Evolutionary conservation across 345 rosid genomes (phyloP).

Genomic region (Ailanthus altissimus): DNA sequence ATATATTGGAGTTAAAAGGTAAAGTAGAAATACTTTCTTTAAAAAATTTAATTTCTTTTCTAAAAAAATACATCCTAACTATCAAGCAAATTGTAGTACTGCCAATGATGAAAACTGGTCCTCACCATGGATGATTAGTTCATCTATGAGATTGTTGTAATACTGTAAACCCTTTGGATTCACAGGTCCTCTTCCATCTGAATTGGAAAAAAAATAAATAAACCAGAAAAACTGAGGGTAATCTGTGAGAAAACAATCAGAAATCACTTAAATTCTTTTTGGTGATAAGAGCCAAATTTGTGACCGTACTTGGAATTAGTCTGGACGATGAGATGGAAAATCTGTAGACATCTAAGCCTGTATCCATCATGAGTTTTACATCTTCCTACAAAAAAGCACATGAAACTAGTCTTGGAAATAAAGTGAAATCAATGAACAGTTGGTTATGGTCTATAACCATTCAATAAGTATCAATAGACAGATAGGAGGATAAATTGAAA

Average conservation of each 20-base stretch:
- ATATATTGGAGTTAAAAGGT: background rate
- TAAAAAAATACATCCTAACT: background rate
- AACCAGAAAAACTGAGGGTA: background rate
- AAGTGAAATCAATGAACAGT: background rate
- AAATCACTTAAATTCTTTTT: background rate
- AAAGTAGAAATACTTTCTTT: background rate
- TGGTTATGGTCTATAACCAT: background rate
- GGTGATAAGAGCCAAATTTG: background rate
- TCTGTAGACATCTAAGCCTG: constrained; percentile 66
- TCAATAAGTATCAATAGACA: background rate
- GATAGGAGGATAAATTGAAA: background rate
- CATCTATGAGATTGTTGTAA: constrained; percentile 61
- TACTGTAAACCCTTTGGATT: constrained; percentile 56
- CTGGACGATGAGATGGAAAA: constrained; percentile 86
- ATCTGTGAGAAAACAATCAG: background rate
- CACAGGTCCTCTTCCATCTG: constrained; percentile 67
- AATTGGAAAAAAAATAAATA: background rate
- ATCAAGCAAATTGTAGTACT: background rate
- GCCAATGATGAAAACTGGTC: background rate
- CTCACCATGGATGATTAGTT: constrained; percentile 47
- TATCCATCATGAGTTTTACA: constrained; percentile 68
- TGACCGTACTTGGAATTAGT: constrained; percentile 60
- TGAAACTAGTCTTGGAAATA: background rate
- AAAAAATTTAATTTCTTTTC: background rate
- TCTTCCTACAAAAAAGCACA: constrained; percentile 53